Percentiles rank a stretch among this genome's conserved stretches.
phyloP scores from a whole-genome alignment of 768 basidiomycete genomes.

The Tephrocybe rancida region DNA sequence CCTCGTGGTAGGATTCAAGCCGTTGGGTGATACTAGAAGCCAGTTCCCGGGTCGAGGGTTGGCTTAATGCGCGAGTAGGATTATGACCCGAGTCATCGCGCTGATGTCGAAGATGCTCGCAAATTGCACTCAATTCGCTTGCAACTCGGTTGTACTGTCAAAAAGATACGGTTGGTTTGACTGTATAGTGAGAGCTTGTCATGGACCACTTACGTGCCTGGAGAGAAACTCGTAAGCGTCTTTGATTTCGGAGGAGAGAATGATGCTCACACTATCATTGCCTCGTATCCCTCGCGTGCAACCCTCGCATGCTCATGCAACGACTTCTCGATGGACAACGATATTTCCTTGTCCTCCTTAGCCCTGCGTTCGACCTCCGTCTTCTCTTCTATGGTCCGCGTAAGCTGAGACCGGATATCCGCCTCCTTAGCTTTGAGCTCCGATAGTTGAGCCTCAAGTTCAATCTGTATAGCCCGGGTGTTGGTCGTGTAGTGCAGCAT shows the following conservation, averaged over 20 bases:
- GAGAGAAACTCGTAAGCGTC: constrained; percentile 3
- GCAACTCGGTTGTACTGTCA: constrained; percentile 35
- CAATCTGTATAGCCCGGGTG: constrained; percentile 29
- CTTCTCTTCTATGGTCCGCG: constrained; percentile 35
- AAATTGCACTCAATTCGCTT: constrained; percentile 30
- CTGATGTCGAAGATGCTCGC: constrained; percentile 6
- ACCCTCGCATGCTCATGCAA: constrained; percentile 54
- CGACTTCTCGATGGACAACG: constrained; percentile 51
- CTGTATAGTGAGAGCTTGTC: not conserved
- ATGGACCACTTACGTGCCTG: constrained; percentile 34
- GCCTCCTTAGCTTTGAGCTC: constrained; percentile 16
- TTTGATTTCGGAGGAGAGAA: not conserved
- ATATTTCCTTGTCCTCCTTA: constrained; percentile 52
- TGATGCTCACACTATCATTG: constrained; percentile 39
- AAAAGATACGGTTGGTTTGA: constrained; percentile 5
- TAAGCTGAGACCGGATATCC: constrained; percentile 29
- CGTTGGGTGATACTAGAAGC: constrained; percentile 14
- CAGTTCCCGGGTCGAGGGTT: constrained; percentile 6
- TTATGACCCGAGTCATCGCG: constrained; percentile 2
- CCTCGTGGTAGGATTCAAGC: constrained; percentile 30
- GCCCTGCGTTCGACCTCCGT: constrained; percentile 37
- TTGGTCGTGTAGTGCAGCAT: constrained; percentile 55
- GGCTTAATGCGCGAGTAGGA: not conserved
- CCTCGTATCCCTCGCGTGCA: constrained; percentile 44
- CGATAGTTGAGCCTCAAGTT: constrained; percentile 32